Conservation (phyloP, 164 flowering plant species). For the Magnolia changhungtana region DNA sequence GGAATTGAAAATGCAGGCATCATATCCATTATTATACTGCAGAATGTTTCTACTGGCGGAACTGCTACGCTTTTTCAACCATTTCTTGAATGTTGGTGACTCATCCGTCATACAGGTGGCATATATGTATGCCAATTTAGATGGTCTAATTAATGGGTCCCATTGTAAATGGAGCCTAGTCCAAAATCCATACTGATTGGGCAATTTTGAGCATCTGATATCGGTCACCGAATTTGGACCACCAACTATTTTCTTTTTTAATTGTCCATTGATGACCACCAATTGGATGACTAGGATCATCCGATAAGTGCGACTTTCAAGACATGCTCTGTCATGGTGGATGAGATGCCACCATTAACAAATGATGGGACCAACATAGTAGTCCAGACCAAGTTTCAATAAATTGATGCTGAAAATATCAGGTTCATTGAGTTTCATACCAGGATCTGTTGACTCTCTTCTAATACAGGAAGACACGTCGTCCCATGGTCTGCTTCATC, state of each 20-base stretch:
- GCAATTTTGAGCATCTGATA: background rate
- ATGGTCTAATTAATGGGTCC: background rate
- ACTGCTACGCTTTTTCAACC: background rate
- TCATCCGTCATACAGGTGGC: too few relatives aligned
- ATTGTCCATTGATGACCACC: background rate
- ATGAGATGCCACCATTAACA: background rate
- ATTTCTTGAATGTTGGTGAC: background rate
- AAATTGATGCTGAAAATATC: background rate
- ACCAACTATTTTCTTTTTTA: background rate
- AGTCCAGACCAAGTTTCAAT: background rate
- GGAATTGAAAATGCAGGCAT: background rate
- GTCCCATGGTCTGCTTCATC: background rate
- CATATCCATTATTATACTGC: background rate
- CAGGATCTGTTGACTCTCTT: background rate
- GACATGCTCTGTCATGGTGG: background rate
- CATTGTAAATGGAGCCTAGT: background rate
- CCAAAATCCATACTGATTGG: background rate
- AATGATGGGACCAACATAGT: background rate
- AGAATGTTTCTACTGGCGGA: background rate
- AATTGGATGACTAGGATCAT: background rate
- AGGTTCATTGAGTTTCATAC: background rate
- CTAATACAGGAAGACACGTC: background rate
- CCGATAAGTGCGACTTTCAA: background rate
- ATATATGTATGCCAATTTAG: background rate
- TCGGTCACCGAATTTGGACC: background rate